Conservation (phyloP, 2,329 filamentous ascomycete genomes). For the Neofusicoccum parvum region DNA sequence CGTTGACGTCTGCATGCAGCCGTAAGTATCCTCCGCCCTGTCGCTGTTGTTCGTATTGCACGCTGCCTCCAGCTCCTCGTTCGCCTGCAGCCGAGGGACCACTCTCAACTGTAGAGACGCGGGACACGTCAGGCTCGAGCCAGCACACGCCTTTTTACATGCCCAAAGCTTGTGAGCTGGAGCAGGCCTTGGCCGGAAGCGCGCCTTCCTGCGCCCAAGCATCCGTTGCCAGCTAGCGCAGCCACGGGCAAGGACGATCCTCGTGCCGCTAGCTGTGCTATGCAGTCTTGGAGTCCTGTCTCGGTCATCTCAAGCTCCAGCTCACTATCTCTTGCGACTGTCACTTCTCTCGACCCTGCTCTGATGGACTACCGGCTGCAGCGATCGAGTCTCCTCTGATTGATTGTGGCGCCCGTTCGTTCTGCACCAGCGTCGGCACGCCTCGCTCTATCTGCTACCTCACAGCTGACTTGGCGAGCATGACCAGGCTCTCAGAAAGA, state of each 20-base stretch:
- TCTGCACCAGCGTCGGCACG: background rate
- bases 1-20: conserved; percentile 4
- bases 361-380: background rate
- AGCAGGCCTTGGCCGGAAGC: background rate
- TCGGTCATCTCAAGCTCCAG: background rate
- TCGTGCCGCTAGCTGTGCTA: background rate
- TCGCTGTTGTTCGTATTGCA: background rate
- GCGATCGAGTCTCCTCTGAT: background rate
- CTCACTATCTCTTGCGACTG: background rate
- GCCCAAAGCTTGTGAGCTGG: background rate
- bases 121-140: conserved; percentile 1
- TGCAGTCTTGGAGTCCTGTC: background rate
- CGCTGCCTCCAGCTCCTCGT: background rate
- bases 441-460: background rate
- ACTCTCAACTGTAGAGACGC: background rate
- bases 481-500: background rate
- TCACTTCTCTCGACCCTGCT: background rate
- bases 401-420: background rate
- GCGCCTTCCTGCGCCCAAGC: background rate
- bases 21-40: background rate
- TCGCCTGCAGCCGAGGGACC: background rate
- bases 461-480: background rate
- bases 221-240: background rate
- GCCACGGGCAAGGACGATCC: background rate
- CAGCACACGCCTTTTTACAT: background rate